Evolutionary conservation across 106 monocot species (phyloP), one percentile per base, ranked within the genome.

Genomic region (Allium fistulosum): DNA sequence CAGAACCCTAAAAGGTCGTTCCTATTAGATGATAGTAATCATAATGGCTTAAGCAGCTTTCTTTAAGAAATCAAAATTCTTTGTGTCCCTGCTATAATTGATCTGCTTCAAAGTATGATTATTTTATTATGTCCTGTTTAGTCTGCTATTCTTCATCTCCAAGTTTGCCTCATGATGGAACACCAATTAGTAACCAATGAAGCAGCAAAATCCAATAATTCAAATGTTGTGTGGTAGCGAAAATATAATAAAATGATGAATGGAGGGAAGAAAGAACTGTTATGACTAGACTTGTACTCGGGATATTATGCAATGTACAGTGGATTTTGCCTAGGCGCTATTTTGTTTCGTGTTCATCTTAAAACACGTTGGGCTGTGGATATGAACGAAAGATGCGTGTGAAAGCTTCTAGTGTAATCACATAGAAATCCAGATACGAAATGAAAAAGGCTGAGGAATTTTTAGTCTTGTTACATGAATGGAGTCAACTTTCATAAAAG

Each of bases 361-460:
- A 69, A 84, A 28, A 84, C 84, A 8, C 9, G 61, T 0, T 80
- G 80, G 75, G 80, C 80, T 37, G 76, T 80, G 2, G 80, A 80
- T 64, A 22, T 71, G 26, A 80, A 76, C 66, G 9, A 26, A 11
- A 37, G 22, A 65, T 80, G 80, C 75, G 18, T 80, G 80, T 62
- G 67, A 80, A 49, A 76, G 80, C 14, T 16, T 80, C 15, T 53
- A 56, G 47, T 53, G 67, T 10, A 76, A 80, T 53, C 80, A 76
- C 55, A 65, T 55, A 11, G 53, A 72, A 26, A 72, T 75, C 0
- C 53, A 80, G 80, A 75, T 76, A 67, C 46, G 12, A 92, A 12
- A 92, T 87, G 78, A 90, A 92, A 49, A 87, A 80, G 46, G 92
- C 97, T 1, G 92, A 87, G n/a, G 72, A 92, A 50, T 99, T 99